Evolutionary conservation across 495 filamentous ascomycete species (phyloP), one percentile per base, ranked within the genome.

Genomic region (Podospora pseudocomata): DNA sequence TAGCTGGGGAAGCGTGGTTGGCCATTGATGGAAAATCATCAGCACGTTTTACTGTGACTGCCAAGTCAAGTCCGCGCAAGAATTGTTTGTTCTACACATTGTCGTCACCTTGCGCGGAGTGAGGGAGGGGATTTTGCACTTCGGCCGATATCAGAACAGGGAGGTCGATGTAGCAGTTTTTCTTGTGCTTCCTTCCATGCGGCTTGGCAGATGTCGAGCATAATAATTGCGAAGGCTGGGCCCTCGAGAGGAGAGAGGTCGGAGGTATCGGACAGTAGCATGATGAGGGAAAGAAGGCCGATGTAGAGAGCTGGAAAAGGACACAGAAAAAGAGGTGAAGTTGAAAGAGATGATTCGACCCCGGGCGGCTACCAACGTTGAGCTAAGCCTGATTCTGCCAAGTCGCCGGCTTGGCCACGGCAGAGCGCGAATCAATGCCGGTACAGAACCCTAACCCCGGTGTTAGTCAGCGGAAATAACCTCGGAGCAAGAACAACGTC

Each of bases 381-480:
- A 39, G n/a, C 32, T 20, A 44, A 49, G 23, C 30, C 61, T 5
- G 34, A 44, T 44, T 20, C 19, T 63, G 61, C 1, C 18, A 63
- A 63, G 61, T 63, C 61, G 61, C 61, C 61, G 61, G 28, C 61
- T 63, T 63, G 61, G 61, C 61, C 32, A 7, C 4, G n/a, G 59
- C n/a, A 18, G 59, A 9, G 4, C 7, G 19, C 23, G 23, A 26
- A 20, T 26, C 11, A n/a, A 30, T 26, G 23, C n/a, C 26, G 2
- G 7, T 34, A 20, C 56, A 27, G 56, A 23, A 30, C 59, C 59
- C 59, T 61, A 61, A 61, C 59, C 59, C 59, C 2, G 19, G 4
- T 20, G 0, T 27, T 27, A 20, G 56, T 23, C 26, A 18, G 56
- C 56, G 56, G 19, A 23, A 27, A 59, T 20, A 27, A 59, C 18